phyloP scores from a whole-genome alignment of 1,284 basidiomycete species.

The Malassezia obtusa region DNA sequence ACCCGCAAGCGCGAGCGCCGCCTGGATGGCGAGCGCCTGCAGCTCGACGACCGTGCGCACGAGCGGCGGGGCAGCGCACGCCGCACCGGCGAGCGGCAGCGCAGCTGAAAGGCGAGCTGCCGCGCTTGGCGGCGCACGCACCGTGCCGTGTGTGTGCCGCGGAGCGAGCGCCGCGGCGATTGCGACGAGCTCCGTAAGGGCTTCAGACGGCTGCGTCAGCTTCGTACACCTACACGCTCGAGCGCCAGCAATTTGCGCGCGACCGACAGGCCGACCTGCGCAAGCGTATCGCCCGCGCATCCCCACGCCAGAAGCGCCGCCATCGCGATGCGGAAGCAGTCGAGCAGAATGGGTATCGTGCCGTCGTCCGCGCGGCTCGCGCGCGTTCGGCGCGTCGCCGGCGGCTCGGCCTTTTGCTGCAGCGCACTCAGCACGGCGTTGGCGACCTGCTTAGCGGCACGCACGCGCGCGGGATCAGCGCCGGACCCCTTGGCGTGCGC shows the following conservation, averaged over 20 bases:
- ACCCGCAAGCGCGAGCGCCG: constrained; percentile 12
- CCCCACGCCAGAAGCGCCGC: neutral
- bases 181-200: constrained; percentile 13
- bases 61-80: neutral
- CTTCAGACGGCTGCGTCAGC: neutral
- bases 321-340: constrained; percentile 14
- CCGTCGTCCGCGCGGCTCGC: neutral
- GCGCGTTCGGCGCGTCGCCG: neutral
- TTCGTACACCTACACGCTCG: neutral
- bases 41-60: constrained; percentile 6
- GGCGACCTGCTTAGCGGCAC: constrained; percentile 29
- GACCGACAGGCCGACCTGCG: constrained; percentile 9
- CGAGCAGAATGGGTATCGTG: neutral
- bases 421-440: constrained; percentile 18
- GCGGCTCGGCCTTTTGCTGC: neutral
- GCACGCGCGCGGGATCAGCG: neutral
- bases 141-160: neutral
- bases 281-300: neutral
- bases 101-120: neutral
- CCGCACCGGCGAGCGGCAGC: neutral
- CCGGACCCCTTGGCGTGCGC: no score
- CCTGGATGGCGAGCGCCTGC: constrained; percentile 6
- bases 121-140: constrained; percentile 2
- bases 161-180: neutral
- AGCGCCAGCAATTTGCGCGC: neutral